Base-by-base conservation (phyloP, 768 basidiomycete genomes). In the Tylopilus vinaceipallidus region DNA sequence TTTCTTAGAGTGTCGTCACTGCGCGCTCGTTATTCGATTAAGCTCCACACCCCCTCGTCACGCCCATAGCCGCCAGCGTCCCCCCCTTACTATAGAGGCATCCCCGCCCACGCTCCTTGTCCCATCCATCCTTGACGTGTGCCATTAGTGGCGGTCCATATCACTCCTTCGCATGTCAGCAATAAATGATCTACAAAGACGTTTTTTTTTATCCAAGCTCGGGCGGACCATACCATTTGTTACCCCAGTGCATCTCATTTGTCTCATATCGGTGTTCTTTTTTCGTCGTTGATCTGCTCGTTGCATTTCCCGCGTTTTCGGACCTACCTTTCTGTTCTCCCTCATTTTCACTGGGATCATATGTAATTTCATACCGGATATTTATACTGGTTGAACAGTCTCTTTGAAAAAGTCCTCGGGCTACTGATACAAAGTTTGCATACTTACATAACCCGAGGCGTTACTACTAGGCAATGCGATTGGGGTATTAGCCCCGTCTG, bases 161-260 rank as follows among this genome's bases (percentile, higher is more conserved):
- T n/a, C n/a, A n/a, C n/a, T 27, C n/a, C 24, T n/a, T 45, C 48
- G 44, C 14, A 30, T 26, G 38, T 47, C 43, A 58, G 41, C 38
- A 22, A 50, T 47, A 45, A 52, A 57, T 60, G 37, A 57, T 60
- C 11, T 49, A 13, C 32, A 30, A n/a, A 32, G 43, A 27, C 36
- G 9, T n/a, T 45, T 43, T 19, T 37, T 19, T 42, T 26, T 23
- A 36, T 32, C 20, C 13, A 7, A 29, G 16, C 13, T 20, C 14
- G n/a, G n/a, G 27, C 27, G 27, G 12, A 29, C 27, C 6, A 6
- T 6, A 6, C 12, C 27, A 12, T 29, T 29, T 12, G 27, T 12
- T 29, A 29, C 6, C 27, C n/a, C 27, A 29, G 6, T 29, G 27
- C 27, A 29, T 29, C 6, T 29, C 27, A 27, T 45, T 35, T 38